phyloP scores from a whole-genome alignment of 805 yeast species.

The Cyberlindnera mrakii region DNA sequence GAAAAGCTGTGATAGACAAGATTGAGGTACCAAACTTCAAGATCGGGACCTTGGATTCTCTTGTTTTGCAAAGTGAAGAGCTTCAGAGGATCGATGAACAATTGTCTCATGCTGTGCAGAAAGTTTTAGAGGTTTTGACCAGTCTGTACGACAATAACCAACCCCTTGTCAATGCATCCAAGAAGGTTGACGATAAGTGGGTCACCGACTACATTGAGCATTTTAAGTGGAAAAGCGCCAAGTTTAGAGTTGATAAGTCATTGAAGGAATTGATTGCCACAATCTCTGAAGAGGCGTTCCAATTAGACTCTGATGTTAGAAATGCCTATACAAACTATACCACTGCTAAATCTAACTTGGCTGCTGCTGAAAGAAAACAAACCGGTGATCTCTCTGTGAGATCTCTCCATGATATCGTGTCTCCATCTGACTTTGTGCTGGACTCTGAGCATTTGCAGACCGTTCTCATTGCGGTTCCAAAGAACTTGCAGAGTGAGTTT shows the following conservation, averaged over 20 bases:
- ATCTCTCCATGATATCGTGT: conserved; percentile 84
- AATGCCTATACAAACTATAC: conserved; percentile 69
- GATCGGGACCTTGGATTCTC: conserved; percentile 89
- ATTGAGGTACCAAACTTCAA: conserved; percentile 78
- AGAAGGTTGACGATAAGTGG: conserved; percentile 44
- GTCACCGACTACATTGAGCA: conserved; percentile 63
- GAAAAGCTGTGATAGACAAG: conserved; percentile 49
- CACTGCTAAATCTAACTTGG: conserved; percentile 74
- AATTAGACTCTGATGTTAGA: conserved; percentile 81
- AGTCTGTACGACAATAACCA: conserved; percentile 38
- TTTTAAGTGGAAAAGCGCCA: conserved; percentile 84
- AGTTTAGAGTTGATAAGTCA: conserved; percentile 80
- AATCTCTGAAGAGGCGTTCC: conserved; percentile 71
- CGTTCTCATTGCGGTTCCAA: conserved; percentile 85
- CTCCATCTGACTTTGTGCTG: conserved; percentile 75
- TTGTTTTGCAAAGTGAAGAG: conserved; percentile 89
- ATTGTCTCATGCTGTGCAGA: conserved; percentile 59
- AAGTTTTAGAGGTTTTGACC: conserved; percentile 68
- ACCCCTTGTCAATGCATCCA: conserved; percentile 40
- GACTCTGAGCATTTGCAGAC: conserved; percentile 84
- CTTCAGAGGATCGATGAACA: conserved; percentile 77
- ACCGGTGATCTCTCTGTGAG: conserved; percentile 90
- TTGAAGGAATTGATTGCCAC: conserved; percentile 66
- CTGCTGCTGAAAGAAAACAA: conserved; percentile 87
- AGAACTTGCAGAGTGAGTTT: conserved; percentile 52